Conservation (phyloP, 139 green algal species). For the Gonium pectorale region DNA sequence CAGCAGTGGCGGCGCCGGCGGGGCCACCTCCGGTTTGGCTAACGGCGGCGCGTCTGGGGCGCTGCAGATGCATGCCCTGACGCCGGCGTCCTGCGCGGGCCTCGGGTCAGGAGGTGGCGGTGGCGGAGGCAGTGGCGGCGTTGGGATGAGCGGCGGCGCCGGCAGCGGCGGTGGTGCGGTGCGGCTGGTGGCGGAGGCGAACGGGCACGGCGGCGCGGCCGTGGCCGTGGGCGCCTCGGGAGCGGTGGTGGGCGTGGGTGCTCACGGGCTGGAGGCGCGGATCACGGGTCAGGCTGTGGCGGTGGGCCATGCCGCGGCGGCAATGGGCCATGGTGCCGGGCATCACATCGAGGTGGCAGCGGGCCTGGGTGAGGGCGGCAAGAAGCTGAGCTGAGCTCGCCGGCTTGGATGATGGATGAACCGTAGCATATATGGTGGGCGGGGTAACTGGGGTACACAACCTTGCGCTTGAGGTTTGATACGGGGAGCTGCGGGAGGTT, state of each 20-base stretch:
- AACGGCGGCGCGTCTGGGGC: too few relatives aligned
- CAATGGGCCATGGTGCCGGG: too few relatives aligned
- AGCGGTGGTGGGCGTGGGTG: not conserved
- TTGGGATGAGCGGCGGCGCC: not conserved
- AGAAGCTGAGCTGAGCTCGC: slow-evolving; percentile 39
- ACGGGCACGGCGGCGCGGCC: not conserved
- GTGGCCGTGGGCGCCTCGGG: not conserved
- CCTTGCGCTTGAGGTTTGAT: too few relatives aligned
- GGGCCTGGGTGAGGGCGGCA: not conserved
- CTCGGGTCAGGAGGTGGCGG: not conserved
- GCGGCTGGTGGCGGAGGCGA: slow-evolving; percentile 2
- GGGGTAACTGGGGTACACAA: too few relatives aligned
- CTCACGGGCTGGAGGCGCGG: not conserved
- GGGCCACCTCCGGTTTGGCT: too few relatives aligned
- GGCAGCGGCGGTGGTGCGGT: not conserved
- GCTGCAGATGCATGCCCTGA: slow-evolving; percentile 35
- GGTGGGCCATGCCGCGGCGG: not conserved
- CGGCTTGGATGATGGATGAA: too few relatives aligned
- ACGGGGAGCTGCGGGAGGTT: too few relatives aligned
- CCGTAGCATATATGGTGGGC: too few relatives aligned
- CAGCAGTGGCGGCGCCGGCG: not conserved
- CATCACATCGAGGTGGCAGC: too few relatives aligned
- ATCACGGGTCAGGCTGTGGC: not conserved
- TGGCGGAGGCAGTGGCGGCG: not conserved
- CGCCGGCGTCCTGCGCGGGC: not conserved